A percentile compares a stretch with the other conserved stretches of the same genome.
phyloP scores from a whole-genome alignment of 352 stramenopile genomes.

The Globisporangium cederbergense region DNA sequence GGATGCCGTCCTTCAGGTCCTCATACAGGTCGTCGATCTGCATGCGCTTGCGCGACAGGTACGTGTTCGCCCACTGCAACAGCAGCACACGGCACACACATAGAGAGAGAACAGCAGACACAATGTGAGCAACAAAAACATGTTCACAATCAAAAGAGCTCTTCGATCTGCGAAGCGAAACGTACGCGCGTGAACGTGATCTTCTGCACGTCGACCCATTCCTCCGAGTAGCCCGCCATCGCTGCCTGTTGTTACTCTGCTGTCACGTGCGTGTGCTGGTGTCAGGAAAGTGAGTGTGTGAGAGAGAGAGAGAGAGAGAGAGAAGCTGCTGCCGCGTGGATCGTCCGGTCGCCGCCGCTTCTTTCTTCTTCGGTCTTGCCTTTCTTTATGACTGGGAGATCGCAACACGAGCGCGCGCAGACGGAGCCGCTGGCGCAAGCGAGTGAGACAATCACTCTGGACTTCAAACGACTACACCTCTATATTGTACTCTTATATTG shows the following conservation, averaged over 20 bases:
- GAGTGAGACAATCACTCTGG: constrained; percentile 7
- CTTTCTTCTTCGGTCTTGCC: not conserved
- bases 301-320: not conserved
- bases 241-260: constrained; percentile 7
- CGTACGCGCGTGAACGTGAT: constrained; percentile 88
- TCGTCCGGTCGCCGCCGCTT: constrained; percentile 11
- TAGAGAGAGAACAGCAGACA: not conserved
- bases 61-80: constrained; percentile 86
- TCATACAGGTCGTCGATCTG: constrained; percentile 89
- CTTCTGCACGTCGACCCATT: constrained; percentile 91
- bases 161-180: not conserved
- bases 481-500: not conserved
- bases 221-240: constrained; percentile 68
- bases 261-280: not conserved
- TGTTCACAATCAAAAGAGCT: not conserved
- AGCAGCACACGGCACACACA: not conserved
- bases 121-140: not conserved
- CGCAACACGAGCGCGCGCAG: not conserved
- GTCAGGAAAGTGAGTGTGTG: too few species aligned
- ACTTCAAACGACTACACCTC: constrained; percentile 3
- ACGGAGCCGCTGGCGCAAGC: not conserved
- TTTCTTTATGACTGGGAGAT: constrained; percentile 6
- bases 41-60: constrained; percentile 85
- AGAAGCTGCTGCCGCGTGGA: not conserved
- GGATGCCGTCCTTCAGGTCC: constrained; percentile 85